Base-by-base conservation (phyloP, 148 eudicot genomes). In the Pharnaceum exiguum region DNA sequence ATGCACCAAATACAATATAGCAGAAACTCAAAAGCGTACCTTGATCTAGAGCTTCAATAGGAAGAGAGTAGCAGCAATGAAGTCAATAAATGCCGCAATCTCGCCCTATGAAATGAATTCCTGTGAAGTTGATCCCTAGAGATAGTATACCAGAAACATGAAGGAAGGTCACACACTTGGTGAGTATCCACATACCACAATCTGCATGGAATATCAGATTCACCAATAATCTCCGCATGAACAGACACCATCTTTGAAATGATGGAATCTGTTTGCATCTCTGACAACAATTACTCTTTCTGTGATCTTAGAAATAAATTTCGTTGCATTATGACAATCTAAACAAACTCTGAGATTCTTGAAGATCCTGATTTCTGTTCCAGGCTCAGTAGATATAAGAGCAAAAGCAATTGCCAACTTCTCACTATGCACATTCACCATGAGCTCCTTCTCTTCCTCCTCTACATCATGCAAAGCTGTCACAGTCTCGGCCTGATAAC, bases 181-280 rank as follows among this genome's bases (percentile, higher is more conserved):
- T 3, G 23, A 45, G 43, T 28, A 32, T 55, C 46, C 13, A 45
- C 12, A 46, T 47, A 28, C 46, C 65, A 28, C 23, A 7, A 12
- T 57, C 24, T 35, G 15, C 38, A 31, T 46, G 30, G 16, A 40
- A 25, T 44, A 32, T 39, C 36, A 51, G 18, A 51, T 53, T 80
- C 71, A 86, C 95, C 95, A 86, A 60, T 80, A 86, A 44, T 86
- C 95, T 60, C 91, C 74, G 57, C 96, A 88, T 57, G 91, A 88
- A 59, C 96, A 88, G 13, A 33, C 39, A 6, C 89, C 96, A 61
- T 84, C 75, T 57, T 77, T 65, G 45, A 88, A 84, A 74, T 80
- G 96, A 71, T 88, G 96, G 65, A 88, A 88, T 70, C 96, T 82
- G 54, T 82, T 85, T 39, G 91, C 89, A 78, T 88, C 96, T 71